phyloP scores from a whole-genome alignment of 345 rosid species.

The Acer campestre region DNA sequence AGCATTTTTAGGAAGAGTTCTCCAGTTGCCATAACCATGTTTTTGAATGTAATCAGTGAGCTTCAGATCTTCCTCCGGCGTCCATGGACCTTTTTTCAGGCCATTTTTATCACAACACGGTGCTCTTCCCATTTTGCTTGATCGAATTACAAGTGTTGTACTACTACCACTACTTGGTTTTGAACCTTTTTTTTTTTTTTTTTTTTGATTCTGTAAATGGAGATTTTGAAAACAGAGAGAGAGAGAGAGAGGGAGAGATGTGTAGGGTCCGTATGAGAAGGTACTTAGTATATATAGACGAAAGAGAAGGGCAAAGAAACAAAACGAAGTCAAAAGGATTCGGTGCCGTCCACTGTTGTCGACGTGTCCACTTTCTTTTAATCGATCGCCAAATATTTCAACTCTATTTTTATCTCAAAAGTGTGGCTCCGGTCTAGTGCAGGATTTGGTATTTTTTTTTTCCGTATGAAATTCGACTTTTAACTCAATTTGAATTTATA shows the following conservation, averaged over 20 bases:
- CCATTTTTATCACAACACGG: conserved; percentile 88
- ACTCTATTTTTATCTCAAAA: neutral
- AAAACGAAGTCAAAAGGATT: conserved; percentile 64
- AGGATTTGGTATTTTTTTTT: too few relatives aligned
- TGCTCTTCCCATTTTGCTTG: conserved; percentile 53
- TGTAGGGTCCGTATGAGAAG: conserved; percentile 38
- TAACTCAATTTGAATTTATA: too few relatives aligned
- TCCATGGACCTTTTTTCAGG: conserved; percentile 92
- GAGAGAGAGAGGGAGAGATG: too few relatives aligned
- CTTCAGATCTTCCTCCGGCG: conserved; percentile 79
- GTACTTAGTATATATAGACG: conserved; percentile 45
- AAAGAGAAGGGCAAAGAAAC: conserved; percentile 19
- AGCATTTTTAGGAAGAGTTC: conserved; percentile 86
- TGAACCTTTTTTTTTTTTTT: too few relatives aligned
- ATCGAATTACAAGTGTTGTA: too few relatives aligned
- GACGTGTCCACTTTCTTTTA: conserved; percentile 57
- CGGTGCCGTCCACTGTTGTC: conserved; percentile 85
- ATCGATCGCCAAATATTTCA: conserved; percentile 13
- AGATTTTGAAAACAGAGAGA: conserved; percentile 10
- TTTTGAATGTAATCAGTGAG: conserved; percentile 66
- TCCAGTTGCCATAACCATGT: conserved; percentile 90
- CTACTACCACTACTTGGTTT: too few relatives aligned
- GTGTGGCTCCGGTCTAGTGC: too few relatives aligned
- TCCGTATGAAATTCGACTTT: too few relatives aligned
- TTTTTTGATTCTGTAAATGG: too few relatives aligned